A percentile compares a stretch with the other conserved stretches of the same genome.
phyloP scores from a whole-genome alignment of 192 early-diverging fungal genomes.

The Geranomyces variabilis region DNA sequence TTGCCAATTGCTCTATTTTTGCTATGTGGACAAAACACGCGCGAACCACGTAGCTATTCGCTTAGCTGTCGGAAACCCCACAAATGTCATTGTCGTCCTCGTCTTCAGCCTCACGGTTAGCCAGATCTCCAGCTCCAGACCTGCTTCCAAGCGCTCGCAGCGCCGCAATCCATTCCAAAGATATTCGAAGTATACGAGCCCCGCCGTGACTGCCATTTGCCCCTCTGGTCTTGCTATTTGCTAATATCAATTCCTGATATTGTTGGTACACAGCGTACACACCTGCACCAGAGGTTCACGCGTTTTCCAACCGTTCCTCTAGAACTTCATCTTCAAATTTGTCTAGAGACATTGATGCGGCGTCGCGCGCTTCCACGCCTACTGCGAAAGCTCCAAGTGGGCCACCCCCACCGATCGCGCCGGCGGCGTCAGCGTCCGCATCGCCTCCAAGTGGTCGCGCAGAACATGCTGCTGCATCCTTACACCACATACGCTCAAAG shows the following conservation, averaged over 20 bases:
- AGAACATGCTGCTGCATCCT: background rate
- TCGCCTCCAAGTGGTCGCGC: background rate
- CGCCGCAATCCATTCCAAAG: conserved; percentile 13
- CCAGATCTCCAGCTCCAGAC: conserved; percentile 12
- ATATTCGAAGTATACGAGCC: conserved; percentile 5
- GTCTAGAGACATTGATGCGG: no score
- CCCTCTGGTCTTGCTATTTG: no score
- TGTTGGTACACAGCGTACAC: background rate
- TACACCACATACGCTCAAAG: background rate
- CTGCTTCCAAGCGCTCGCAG: conserved; percentile 1
- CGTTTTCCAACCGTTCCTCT: background rate
- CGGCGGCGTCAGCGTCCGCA: background rate
- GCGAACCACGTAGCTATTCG: no score
- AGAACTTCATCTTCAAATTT: no score
- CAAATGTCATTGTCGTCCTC: no score
- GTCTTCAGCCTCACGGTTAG: background rate
- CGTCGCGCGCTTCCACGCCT: background rate
- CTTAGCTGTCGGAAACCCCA: no score
- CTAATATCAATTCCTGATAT: no score
- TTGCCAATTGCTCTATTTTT: no score
- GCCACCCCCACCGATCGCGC: background rate
- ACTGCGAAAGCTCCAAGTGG: background rate
- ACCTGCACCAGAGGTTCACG: background rate
- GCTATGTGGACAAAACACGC: no score
- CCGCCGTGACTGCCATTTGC: background rate